Conservation (phyloP, 225 moss, liverwort and hornwort species). For the Asterella californica region DNA sequence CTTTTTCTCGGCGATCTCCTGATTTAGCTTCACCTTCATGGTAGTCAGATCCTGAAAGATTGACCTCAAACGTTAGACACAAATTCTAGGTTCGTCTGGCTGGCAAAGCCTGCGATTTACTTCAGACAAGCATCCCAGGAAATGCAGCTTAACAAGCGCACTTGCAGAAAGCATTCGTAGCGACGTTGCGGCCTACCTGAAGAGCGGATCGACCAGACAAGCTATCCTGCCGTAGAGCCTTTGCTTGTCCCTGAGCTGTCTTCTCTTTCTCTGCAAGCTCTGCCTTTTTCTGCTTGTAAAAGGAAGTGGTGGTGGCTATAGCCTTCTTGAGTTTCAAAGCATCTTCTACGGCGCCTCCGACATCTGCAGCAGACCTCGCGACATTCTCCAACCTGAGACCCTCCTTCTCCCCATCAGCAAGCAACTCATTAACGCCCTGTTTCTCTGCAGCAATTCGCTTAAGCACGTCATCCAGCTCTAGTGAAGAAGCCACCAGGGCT, state of each 20-base stretch:
- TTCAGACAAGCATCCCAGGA: not conserved
- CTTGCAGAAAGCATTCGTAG: not conserved
- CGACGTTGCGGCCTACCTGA: conserved; percentile 31
- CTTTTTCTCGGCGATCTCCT: conserved; percentile 39
- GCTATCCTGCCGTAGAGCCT: conserved; percentile 43
- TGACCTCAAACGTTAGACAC: not conserved
- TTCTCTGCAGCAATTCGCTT: conserved; percentile 28
- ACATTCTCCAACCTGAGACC: conserved; percentile 21
- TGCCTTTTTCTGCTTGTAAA: conserved; percentile 36
- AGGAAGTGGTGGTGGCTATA: conserved; percentile 25
- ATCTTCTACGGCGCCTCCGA: conserved; percentile 30
- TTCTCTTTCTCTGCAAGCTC: conserved; percentile 47
- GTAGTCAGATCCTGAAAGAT: conserved; percentile 41
- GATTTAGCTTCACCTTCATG: conserved; percentile 44
- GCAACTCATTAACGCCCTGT: conserved; percentile 21
- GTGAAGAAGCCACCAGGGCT: conserved; percentile 12
- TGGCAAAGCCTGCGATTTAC: not conserved
- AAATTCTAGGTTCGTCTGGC: not conserved
- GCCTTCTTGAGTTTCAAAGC: conserved; percentile 30
- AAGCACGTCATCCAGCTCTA: conserved; percentile 30
- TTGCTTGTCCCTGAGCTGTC: conserved; percentile 37
- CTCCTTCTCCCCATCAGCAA: conserved; percentile 30
- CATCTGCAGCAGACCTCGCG: conserved; percentile 29
- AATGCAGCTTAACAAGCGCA: not conserved
- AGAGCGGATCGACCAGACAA: conserved; percentile 34